Percentiles rank a stretch among this genome's conserved stretches.
These are phyloP conservation scores for Aspergillus campestris DNA, from an alignment of 495 filamentous ascomycete species.

Conservation along the genomic window DNA sequence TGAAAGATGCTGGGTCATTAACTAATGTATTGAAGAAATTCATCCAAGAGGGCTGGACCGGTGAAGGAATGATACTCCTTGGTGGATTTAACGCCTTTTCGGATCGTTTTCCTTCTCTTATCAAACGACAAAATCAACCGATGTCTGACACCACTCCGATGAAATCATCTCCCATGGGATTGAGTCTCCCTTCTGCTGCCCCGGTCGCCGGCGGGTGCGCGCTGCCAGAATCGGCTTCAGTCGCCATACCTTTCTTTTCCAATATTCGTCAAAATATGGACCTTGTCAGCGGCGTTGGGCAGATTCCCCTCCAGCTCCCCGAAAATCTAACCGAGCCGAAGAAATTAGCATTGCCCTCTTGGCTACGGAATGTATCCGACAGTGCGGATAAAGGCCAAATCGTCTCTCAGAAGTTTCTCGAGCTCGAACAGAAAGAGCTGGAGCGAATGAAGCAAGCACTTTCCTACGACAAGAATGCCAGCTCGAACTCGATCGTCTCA, in stretches of 20 bases:
- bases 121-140: constrained; percentile 19
- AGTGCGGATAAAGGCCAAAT: constrained; percentile 62
- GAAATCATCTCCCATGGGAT: constrained; percentile 37
- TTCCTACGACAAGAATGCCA: constrained; percentile 50
- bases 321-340: constrained; percentile 37
- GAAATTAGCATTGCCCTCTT: constrained; percentile 52
- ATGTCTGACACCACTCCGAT: constrained; percentile 23
- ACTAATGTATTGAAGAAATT: constrained; percentile 91
- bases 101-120: constrained; percentile 38
- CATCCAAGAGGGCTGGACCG: constrained; percentile 71
- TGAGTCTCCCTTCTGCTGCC: constrained; percentile 48
- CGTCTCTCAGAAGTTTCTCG: constrained; percentile 75
- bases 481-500: constrained; percentile 21
- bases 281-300: constrained; percentile 85
- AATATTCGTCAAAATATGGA: constrained; percentile 98
- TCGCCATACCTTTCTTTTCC: constrained; percentile 83
- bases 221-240: constrained; percentile 59
- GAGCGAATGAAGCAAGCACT: constrained; percentile 88
- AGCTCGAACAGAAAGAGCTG: constrained; percentile 77
- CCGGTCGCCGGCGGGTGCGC: constrained; percentile 82
- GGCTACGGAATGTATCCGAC: constrained; percentile 64
- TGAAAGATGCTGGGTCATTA: constrained; percentile 68
- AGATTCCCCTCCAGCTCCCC: constrained; percentile 71
- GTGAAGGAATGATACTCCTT: constrained; percentile 61
- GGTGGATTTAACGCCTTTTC: constrained; percentile 48